Evolutionary conservation across 108 stramenopile genomes (phyloP).

Genomic region (Conticribra weissflogii): DNA sequence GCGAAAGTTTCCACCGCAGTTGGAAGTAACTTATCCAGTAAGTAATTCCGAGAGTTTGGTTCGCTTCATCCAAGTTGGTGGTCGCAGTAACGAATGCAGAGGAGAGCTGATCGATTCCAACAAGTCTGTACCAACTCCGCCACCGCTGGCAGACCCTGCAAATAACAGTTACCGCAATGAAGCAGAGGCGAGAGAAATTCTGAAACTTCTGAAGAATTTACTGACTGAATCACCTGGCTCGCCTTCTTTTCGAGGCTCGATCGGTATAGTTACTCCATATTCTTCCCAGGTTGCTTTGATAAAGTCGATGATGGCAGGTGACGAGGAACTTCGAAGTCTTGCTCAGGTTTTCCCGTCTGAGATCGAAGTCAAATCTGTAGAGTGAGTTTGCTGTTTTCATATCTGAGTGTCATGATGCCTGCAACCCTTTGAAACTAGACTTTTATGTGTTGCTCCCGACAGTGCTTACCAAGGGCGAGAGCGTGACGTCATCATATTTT

Average conservation of each 20-base stretch:
- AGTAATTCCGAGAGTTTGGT: conserved; percentile 43
- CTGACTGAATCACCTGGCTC: conserved; percentile 26
- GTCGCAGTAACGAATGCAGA: conserved; percentile 67
- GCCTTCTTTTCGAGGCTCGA: conserved; percentile 44
- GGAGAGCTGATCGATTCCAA: conserved; percentile 42
- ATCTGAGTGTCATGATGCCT: background rate
- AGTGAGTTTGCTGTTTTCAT: conserved; percentile 34
- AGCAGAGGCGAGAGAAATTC: conserved; percentile 65
- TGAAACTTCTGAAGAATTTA: conserved; percentile 56
- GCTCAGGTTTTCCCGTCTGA: conserved; percentile 43
- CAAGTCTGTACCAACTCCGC: conserved; percentile 10
- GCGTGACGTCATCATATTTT: conserved; percentile 93
- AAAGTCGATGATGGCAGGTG: conserved; percentile 63
- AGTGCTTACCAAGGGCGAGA: conserved; percentile 93
- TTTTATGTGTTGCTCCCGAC: background rate
- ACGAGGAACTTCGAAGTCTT: conserved; percentile 52
- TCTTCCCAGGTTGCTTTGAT: conserved; percentile 93
- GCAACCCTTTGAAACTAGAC: background rate
- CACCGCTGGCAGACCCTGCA: conserved; percentile 31
- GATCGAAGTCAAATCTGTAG: conserved; percentile 92
- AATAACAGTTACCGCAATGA: conserved; percentile 60
- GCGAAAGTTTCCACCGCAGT: conserved; percentile 58
- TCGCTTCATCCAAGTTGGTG: conserved; percentile 73
- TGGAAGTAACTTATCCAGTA: conserved; percentile 50
- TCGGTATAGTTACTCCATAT: conserved; percentile 97